Base-by-base conservation (phyloP, 371 early-diverging fungal genomes). In the Syncephalastrum racemosum region DNA sequence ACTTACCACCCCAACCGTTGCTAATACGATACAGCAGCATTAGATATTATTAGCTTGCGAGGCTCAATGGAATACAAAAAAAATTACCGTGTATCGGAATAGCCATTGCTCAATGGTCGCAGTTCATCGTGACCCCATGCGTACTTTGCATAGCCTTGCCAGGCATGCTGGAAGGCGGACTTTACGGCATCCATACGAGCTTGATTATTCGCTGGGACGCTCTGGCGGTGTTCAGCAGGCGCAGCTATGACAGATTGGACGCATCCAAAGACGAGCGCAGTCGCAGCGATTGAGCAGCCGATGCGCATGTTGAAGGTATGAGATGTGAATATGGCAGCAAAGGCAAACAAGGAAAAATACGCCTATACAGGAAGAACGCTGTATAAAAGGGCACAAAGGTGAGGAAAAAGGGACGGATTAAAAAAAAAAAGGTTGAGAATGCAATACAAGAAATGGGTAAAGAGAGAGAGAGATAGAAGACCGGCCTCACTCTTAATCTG, bases 21-120 rank as follows among this genome's bases (percentile, higher is more conserved):
- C 77, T 76, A 57, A 50, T 42, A 12, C 2, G 10, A 31, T 31
- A 31, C 7, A n/a, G 10, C 46, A 7, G 2, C 51, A 5, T 48
- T 40, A 27, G 4, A 23, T n/a, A 62, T 20, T 23, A 54, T 47
- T 23, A 31, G 49, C 53, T 39, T 39, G 22, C 13, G 40, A 41
- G 75, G 69, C 36, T 31, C 22, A 75, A 62, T 14, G 85, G 46
- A 7, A 86, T 86, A 31, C 73, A 4, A 18, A 2, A 27, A 54
- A 84, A 82, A 61, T 91, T 92, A 75, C 94, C 94, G 54, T 57
- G 87, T 85, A 66, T 91, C 85, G 7, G 62, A 66, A 20, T 58
- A 52, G 3, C 55, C 53, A 24, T 79, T 79, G 3, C 67, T 58
- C 16, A 83, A 43, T 7, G 87, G 81, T 3, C 50, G 60, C 18